Evolutionary conservation across 305 asterid species (phyloP), one percentile per base, ranked within the genome.

Genomic region (Plantago lanceolata): DNA sequence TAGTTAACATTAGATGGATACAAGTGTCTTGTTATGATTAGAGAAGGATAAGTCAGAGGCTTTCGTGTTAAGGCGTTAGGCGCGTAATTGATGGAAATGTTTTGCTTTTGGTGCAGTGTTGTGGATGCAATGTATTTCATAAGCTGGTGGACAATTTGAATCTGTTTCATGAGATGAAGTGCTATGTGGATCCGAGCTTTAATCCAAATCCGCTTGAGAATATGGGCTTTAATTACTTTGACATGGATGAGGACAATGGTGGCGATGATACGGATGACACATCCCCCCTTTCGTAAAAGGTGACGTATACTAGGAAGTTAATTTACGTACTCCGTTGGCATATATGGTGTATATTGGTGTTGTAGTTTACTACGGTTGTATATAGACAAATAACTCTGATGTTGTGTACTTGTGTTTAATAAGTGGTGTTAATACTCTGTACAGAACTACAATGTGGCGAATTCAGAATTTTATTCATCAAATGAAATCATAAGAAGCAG

Each of bases 111-210:
- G 51, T 31, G 67, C 55, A 91, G 97, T 91, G 96, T 71, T 91
- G 96, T 65, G 97, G 97, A 70, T 91, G 97, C 83, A 88, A 88
- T 74, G 72, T 86, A 67, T 90, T 76, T 79, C 97, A 90, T 75
- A 90, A 90, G 81, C 85, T 88, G 76, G 97, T 91, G 76, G 97
- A 91, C 72, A 88, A 91, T 69, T 62, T 91, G 87, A 86, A 91
- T 71, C 82, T 91, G 68, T 91, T 91, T 70, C 82, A 82, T 50
- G 96, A 76, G 61, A 86, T 91, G 96, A 88, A 88, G 74, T 88
- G 97, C 84, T 88, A 91, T 56, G 97, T 88, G 76, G 73, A 67
- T 75, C 66, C 91, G 11, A 82, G 82, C 75, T 91, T 91, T 83
- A 83, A 90, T 58, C 97, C 94, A 8, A 68, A 80, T 76, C 77